Base-by-base conservation (phyloP, 176 grass and related monocot species). In the Hyparrhenia diplandra region DNA sequence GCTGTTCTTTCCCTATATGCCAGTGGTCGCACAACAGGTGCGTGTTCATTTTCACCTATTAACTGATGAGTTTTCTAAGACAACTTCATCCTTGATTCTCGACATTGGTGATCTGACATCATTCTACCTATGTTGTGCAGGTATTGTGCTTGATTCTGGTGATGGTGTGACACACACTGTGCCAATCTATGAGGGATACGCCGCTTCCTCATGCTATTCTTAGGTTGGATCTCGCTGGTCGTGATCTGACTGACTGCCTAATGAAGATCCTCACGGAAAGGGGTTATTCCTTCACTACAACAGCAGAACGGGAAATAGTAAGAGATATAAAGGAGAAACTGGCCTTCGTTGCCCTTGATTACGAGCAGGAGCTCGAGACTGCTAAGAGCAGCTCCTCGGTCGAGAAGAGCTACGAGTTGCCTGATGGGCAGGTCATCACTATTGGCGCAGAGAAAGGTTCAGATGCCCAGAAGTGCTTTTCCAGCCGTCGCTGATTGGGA, bases 261-360 rank as follows among this genome's bases (percentile, higher is more conserved):
- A 87, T 87, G 85, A 87, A 87, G 85, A 87, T 87, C 64, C 85
- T 87, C 46, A 87, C 85, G 3, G 85, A 87, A 41, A 87, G 85
- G 64, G 85, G 79, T 13, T 87, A 87, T 40, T 87, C 85, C 65
- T 87, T 87, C 64, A 87, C 85, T 13, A 87, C 85, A 42, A 71
- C 72, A 1, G 85, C 85, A 64, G 85, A 87, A 35, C 64, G 85
- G 24, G 85, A 87, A 87, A 87, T 82, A 10, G 85, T 87, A 24
- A 87, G 85, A 77, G 85, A 87, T 5, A 87, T 87, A 70, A 87
- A 87, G n/a, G 85, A 87, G 79, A 87, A 87, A 72, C 71, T 87
- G 8, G 85, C 79, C 40, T 87, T 82, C 10, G 42, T 87, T 13
- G 79, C 85, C 72, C 85, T 87, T 31, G 85, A 87, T 20, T 87